Evolutionary conservation across 805 yeast species (phyloP), one percentile per base, ranked within the genome.

Genomic region (Sporopachydermia quercuum): DNA sequence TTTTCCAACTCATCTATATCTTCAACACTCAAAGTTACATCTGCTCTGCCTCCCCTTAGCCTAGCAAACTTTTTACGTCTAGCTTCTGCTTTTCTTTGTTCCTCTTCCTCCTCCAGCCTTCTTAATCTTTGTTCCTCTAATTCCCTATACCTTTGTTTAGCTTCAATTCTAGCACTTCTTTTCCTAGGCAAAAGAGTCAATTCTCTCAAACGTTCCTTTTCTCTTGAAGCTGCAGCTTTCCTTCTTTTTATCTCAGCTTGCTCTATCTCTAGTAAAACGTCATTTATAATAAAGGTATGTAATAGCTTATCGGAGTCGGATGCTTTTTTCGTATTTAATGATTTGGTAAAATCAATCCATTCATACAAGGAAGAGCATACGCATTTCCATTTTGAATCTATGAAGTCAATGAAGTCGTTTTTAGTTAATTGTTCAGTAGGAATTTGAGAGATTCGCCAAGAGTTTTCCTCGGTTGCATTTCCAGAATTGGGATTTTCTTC

Each of bases 141-240:
- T 19, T 47, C 53, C 16, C 43, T 46, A 38, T 46, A 45, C 36
- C 44, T 42, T 36, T 45, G 45, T 38, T 48, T 42, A 36, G 47
- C 50, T 36, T 56, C 61, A 16, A 56, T 43, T 15, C 62, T 53
- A 15, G 57, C 49, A 1, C 59, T 53, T 18, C 56, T 48, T 43
- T 56, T 57, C 3, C 61, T 45, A 36, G 51, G 54, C 19, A 58
- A 58, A 33, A 48, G 48, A 8, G 52, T 17, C 4, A 51, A 38
- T 8, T 47, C 46, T 40, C 48, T 49, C 13, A 41, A 45, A 14
- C 59, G 47, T 17, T 45, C 50, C 34, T 45, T 40, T 30, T 50
- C 50, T 15, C 60, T 47, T 4, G 43, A 39, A 17, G 36, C 45
- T 13, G 59, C 60, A 11, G 45, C 44, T 15, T 41, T 36, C 16